Evolutionary conservation across 352 stramenopile genomes (phyloP), one percentile per base, ranked within the genome.

Genomic region (Phytophthora hybrid): DNA sequence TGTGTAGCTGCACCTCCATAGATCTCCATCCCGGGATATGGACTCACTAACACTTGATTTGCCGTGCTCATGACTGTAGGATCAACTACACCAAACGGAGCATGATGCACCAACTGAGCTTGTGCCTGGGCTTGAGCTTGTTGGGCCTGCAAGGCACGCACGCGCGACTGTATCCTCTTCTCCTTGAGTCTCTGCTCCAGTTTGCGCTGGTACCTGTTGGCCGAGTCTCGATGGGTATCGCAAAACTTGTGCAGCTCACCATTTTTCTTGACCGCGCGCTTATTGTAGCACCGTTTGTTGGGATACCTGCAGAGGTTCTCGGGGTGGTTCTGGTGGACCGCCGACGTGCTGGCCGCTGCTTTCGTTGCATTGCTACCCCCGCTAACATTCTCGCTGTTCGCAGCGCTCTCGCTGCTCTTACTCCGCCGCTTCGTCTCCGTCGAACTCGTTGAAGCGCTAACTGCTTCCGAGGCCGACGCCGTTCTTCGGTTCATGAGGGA

Each of bases 241-340:
- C 86, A 93, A 59, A 93, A 87, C 47, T 84, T 88, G 75, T 93
- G 86, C 16, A 91, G 69, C 39, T 87, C 78, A 10, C 86, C 86
- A 59, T 91, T 86, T 46, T 86, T 84, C 71, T 92, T 93, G 49
- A 92, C 62, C n/a, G 74, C 86, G 21, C 86, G 79, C 19, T 74
- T 69, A 56, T 79, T 86, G 59, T 80, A 80, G 78, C 86, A 93
- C n/a, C 72, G 74, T 68, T 87, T 89, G 78, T 87, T 90, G 53
- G 80, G 83, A 68, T 93, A 93, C 31, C 83, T 74, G 62, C 85
- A 93, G 23, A 77, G 58, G 29, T 82, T 59, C 18, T 70, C 68
- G 32, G 74, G 74, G 53, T 80, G 74, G 23, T 71, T 74, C 14
- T 69, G 59, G 26, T 74, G 47, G 2, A 78, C 54, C 1, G 74